Base-by-base conservation (phyloP, 192 early-diverging fungal species). In the Gamsiella multidivaricata region DNA sequence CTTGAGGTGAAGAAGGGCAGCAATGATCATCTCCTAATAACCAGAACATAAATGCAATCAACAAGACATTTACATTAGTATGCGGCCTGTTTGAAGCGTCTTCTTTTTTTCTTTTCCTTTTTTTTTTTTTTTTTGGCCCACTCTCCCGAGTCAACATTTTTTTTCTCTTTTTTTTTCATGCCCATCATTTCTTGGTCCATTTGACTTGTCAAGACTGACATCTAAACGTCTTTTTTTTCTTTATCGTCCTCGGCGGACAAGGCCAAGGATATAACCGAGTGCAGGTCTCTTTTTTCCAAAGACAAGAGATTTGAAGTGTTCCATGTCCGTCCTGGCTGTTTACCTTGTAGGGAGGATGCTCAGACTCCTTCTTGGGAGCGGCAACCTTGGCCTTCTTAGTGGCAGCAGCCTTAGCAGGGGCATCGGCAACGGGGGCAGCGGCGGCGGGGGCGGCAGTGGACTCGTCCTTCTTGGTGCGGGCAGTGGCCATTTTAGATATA, bases 1-100 rank as follows among this genome's bases (percentile, higher is more conserved):
- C 80, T 90, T 90, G 72, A 88, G 84, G 66, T 80, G 68, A 28
- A 86, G 63, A 42, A 89, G 83, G 34, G 86, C 87, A 60, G 82
- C 82, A 60, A 70, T 80, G 61, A 80, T 71, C 78, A 80, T 80
- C 59, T 80, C 78, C 69, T 78, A 67, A 81, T 63, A 32, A 46
- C 37, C 57, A 53, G 12, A 34, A 47, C 43, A 9, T 5, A 9
- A 39, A 39, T 39, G 37, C 37, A 39, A 39, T 39, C 37, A 39
- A 39, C 12, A 39, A 39, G 12, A 5, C 37, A 39, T 39, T n/a
- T n/a, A n/a, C n/a, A n/a, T n/a, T n/a, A n/a, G n/a, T n/a, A n/a
- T n/a, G n/a, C n/a, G n/a, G n/a, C n/a, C n/a, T n/a, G n/a, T n/a
- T n/a, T n/a, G n/a, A n/a, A 39, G 37, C 7, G 37, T 39, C 5